Evolutionary conservation across 2,329 filamentous ascomycete genomes (phyloP).

Genomic region (Cladophialophora exuberans): DNA sequence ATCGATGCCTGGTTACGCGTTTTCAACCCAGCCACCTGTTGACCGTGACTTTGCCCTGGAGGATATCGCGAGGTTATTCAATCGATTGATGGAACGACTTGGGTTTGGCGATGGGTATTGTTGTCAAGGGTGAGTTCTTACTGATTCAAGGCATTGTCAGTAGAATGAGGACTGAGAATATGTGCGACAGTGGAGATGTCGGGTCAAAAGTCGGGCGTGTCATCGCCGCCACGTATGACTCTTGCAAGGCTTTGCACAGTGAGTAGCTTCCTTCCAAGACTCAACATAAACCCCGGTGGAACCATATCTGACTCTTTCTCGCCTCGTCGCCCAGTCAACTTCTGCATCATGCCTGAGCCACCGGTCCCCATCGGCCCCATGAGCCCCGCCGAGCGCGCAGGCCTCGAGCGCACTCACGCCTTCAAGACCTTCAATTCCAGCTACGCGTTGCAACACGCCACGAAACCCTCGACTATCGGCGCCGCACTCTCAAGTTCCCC

Average conservation of each 20-base stretch:
- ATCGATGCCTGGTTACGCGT: constrained; percentile 58
- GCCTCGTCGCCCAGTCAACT: constrained; percentile 8
- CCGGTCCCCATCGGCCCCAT: not conserved
- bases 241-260: constrained; percentile 46
- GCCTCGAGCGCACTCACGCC: constrained; percentile 41
- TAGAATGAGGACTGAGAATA: too few relatives aligned
- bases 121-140: constrained; percentile 59
- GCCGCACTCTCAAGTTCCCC: not conserved
- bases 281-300: not conserved
- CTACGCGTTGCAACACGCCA: constrained; percentile 58
- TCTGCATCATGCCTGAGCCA: not conserved
- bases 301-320: not conserved
- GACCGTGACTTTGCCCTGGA: constrained; percentile 45
- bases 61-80: constrained; percentile 49
- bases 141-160: too few relatives aligned
- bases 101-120: constrained; percentile 59
- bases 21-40: constrained; percentile 53
- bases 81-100: constrained; percentile 56
- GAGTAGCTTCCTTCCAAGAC: not conserved
- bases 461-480: constrained; percentile 56
- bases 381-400: constrained; percentile 37
- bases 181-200: too few relatives aligned
- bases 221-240: constrained; percentile 45
- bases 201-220: constrained; percentile 50
- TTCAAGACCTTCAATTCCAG: constrained; percentile 50